Evolutionary conservation across 148 eudicot genomes (phyloP).

Genomic region (Oxyria digyna): DNA sequence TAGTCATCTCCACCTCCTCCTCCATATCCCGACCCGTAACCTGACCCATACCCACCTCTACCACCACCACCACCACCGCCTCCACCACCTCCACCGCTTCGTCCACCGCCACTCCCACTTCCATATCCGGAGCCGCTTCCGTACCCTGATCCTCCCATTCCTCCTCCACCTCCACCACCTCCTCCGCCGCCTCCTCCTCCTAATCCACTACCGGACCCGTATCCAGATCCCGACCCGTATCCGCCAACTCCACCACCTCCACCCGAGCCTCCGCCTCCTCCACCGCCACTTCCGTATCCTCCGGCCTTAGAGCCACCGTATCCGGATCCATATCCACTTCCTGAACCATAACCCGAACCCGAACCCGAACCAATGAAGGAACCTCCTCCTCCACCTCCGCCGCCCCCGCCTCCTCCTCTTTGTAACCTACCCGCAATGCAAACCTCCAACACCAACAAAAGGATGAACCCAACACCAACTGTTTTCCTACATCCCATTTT

Average conservation of each 20-base stretch:
- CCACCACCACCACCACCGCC: slow-evolving; percentile 15
- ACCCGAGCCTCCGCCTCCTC: slow-evolving; percentile 19
- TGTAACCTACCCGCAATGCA: too few relatives aligned
- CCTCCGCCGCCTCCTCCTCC: slow-evolving; percentile 23
- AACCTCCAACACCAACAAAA: too few relatives aligned
- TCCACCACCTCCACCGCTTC: too few relatives aligned
- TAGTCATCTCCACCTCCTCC: slow-evolving; percentile 8
- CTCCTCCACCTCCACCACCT: slow-evolving; percentile 24
- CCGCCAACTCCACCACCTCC: slow-evolving; percentile 24
- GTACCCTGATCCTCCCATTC: slow-evolving; percentile 19
- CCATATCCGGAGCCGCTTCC: too few relatives aligned
- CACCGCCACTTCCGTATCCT: slow-evolving; percentile 24
- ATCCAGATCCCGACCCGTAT: neutral
- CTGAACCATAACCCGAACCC: neutral
- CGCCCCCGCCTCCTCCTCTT: too few relatives aligned
- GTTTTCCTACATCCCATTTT: too few relatives aligned
- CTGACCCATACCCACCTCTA: too few relatives aligned
- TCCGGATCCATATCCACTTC: slow-evolving; percentile 11
- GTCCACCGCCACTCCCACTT: too few relatives aligned
- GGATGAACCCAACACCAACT: too few relatives aligned
- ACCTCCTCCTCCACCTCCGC: too few relatives aligned
- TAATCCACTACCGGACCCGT: slow-evolving; percentile 27
- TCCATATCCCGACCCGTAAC: slow-evolving; percentile 10
- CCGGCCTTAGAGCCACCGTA: slow-evolving; percentile 20
- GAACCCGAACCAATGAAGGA: slow-evolving; percentile 12